Base-by-base conservation (phyloP, 495 filamentous ascomycete species). In the Aspergillus steynii region DNA sequence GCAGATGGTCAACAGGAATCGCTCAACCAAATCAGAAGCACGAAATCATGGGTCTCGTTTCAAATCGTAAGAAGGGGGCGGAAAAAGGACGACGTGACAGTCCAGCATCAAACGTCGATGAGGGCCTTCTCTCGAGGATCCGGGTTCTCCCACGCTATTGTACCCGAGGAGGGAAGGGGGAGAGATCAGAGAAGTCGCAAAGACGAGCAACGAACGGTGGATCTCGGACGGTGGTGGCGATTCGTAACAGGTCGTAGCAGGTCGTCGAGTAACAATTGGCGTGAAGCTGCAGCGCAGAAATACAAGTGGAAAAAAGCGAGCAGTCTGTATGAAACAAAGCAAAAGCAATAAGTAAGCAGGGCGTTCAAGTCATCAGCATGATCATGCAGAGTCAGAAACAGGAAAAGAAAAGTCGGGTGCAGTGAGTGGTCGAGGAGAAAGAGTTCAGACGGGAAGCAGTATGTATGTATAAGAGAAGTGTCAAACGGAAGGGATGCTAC, bases 31-130 rank as follows among this genome's bases (percentile, higher is more conserved):
- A 66, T 68, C 67, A 72, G 69, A 68, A 72, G 74, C 68, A 74
- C 65, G 64, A 69, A 66, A 70, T 77, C 78, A 78, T 84, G 72
- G 78, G 70, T 67, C 70, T 85, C 84, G 83, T 86, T 77, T 81
- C 83, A 77, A 72, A 78, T 86, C 84, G 80, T 86, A 74, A 82
- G 74, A 75, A 71, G 63, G 69, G 66, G 66, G 65, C 45, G 51
- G 55, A 64, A 63, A 42, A 59, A 61, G 61, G 60, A 68, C 68
- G 69, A 68, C 68, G 69, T 68, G 59, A 62, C 63, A 66, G 51
- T 63, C 55, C 56, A 58, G 62, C 58, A 68, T 65, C 61, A 55
- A 65, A 56, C 61, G 63, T 61, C 55, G 52, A 58, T 49, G 29
- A 59, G 48, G 34, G 61, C 64, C 57, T 28, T 47, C 42, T 47